Evolutionary conservation across 2,329 filamentous ascomycete genomes (phyloP).

Genomic region (Calonectria montana): DNA sequence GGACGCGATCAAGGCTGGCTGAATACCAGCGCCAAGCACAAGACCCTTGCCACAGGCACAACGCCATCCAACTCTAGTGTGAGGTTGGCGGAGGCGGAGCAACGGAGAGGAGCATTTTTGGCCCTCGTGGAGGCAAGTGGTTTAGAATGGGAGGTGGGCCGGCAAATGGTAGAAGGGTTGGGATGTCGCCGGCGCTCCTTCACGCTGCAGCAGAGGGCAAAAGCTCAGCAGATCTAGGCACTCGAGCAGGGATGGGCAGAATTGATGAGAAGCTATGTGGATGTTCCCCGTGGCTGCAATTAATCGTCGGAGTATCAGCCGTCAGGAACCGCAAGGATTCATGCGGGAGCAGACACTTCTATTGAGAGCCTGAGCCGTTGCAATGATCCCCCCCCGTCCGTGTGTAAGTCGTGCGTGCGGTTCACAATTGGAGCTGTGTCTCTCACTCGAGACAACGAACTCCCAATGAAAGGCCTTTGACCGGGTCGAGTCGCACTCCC

Average conservation of each 20-base stretch:
- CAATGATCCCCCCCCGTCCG: neutral
- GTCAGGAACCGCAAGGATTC: neutral
- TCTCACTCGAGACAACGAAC: conserved; percentile 11
- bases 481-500: conserved; percentile 9
- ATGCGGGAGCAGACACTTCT: neutral
- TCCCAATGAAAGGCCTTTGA: neutral
- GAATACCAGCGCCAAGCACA: conserved; percentile 11
- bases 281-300: conserved; percentile 1
- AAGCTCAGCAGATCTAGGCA: neutral
- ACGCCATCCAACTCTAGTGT: conserved; percentile 19
- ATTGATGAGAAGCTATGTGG: neutral
- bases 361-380: neutral
- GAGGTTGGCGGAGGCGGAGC: conserved; percentile 26
- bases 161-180: neutral
- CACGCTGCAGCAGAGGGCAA: neutral
- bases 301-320: conserved; percentile 1
- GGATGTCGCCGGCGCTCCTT: neutral
- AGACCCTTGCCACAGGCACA: conserved; percentile 7
- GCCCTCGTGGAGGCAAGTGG: conserved; percentile 13
- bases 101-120: conserved; percentile 7
- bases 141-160: neutral
- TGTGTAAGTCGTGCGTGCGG: conserved; percentile 11
- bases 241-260: conserved; percentile 6
- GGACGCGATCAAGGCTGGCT: neutral
- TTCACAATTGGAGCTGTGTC: conserved; percentile 7